These are phyloP conservation scores for Mollisia scopiformis DNA, from an alignment of 2,329 filamentous ascomycete species.

Conservation along the genomic window DNA sequence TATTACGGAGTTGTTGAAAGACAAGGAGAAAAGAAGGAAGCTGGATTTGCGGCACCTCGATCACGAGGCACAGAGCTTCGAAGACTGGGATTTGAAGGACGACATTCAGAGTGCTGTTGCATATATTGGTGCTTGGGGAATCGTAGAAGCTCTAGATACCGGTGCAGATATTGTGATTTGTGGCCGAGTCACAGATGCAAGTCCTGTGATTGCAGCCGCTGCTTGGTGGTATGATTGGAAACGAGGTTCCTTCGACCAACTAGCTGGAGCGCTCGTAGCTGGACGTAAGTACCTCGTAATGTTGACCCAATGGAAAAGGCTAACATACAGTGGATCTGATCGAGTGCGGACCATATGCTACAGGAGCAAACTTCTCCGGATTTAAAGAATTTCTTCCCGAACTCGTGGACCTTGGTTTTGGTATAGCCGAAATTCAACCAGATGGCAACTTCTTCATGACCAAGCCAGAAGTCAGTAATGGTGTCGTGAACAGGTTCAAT, in stretches of 20 bases:
- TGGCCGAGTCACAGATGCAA: slow-evolving; percentile 47
- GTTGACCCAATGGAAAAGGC: background rate
- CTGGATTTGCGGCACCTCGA: slow-evolving; percentile 15
- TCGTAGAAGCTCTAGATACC: slow-evolving; percentile 41
- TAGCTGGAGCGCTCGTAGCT: slow-evolving; percentile 42
- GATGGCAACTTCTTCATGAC: slow-evolving; percentile 47
- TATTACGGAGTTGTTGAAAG: slow-evolving; percentile 5
- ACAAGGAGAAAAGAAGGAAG: background rate
- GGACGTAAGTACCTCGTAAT: slow-evolving; percentile 20
- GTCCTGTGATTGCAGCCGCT: slow-evolving; percentile 44
- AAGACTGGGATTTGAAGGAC: slow-evolving; percentile 22
- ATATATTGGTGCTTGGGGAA: slow-evolving; percentile 43
- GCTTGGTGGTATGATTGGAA: slow-evolving; percentile 47
- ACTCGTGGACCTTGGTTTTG: slow-evolving; percentile 45
- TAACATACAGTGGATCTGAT: slow-evolving; percentile 23
- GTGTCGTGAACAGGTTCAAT: slow-evolving; percentile 40
- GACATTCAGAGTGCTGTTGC: slow-evolving; percentile 24
- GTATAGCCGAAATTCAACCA: slow-evolving; percentile 48
- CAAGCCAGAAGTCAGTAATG: slow-evolving; percentile 45
- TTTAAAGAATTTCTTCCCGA: slow-evolving; percentile 39
- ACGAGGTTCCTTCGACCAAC: slow-evolving; percentile 36
- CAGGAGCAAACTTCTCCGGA: slow-evolving; percentile 26
- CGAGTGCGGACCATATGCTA: slow-evolving; percentile 33
- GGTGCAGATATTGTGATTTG: slow-evolving; percentile 49
- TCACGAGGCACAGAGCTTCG: slow-evolving; percentile 15